Percentiles rank a stretch among this genome's conserved stretches.
Evolutionary conservation across 345 rosid species (phyloP).

Genomic region (Ceriops decandra): DNA sequence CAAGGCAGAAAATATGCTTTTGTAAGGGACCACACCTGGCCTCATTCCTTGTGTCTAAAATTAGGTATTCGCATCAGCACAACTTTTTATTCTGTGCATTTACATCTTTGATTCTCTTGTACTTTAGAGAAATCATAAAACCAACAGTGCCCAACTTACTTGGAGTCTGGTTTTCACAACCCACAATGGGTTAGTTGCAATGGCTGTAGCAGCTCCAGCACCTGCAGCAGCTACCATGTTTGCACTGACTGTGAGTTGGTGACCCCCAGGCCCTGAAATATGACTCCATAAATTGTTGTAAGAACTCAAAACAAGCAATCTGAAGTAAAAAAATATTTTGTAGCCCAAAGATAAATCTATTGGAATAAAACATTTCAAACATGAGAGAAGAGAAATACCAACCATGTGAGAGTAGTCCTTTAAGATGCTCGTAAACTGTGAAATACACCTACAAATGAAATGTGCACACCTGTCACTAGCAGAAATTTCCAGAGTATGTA

Average conservation of each 20-base stretch:
- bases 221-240: conserved; percentile 92
- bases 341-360: not conserved
- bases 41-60: conserved; percentile 61
- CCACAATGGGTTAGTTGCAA: conserved; percentile 91
- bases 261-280: conserved; percentile 41
- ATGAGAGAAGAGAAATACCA: conserved; percentile 24
- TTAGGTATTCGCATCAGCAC: not conserved
- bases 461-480: conserved; percentile 22
- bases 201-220: conserved; percentile 90
- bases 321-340: not conserved
- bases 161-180: conserved; percentile 97
- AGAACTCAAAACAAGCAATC: conserved; percentile 4
- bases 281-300: conserved; percentile 11
- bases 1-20: conserved; percentile 67
- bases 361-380: conserved; percentile 7
- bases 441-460: conserved; percentile 73
- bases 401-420: conserved; percentile 72
- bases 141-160: conserved; percentile 39
- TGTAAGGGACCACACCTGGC: conserved; percentile 73
- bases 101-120: too few species aligned
- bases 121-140: not conserved
- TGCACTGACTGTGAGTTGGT: conserved; percentile 59
- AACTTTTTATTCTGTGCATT: too few species aligned
- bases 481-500: conserved; percentile 15
- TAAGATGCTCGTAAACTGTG: conserved; percentile 68